A percentile compares a stretch with the other conserved stretches of the same genome.
Evolutionary conservation across 2,329 filamentous ascomycete genomes (phyloP).

Genomic region (Trichoderma sp.): DNA sequence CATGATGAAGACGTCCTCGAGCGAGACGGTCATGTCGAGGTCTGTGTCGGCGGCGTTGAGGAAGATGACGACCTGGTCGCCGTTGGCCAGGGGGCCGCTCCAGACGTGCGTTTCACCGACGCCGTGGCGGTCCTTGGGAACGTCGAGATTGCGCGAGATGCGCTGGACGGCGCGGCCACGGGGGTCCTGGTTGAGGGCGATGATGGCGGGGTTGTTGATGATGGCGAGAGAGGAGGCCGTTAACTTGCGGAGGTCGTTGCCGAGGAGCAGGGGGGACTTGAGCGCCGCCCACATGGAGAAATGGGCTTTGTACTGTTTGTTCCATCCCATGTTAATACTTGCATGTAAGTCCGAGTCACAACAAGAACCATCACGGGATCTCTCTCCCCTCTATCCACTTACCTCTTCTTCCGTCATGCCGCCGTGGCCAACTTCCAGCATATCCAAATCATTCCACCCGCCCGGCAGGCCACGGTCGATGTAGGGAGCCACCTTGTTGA

Average conservation of each 20-base stretch:
- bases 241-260: conserved; percentile 35
- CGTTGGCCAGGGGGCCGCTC: conserved; percentile 26
- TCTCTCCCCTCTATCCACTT: neutral
- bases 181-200: conserved; percentile 37
- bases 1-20: conserved; percentile 17
- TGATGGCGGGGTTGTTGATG: conserved; percentile 26
- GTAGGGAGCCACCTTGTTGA: conserved; percentile 18
- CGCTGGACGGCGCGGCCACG: conserved; percentile 27
- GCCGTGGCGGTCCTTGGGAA: conserved; percentile 25
- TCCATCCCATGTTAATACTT: no score
- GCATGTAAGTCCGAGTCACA: neutral
- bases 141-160: conserved; percentile 22
- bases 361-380: neutral
- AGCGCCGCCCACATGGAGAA: conserved; percentile 46
- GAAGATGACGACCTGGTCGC: conserved; percentile 19
- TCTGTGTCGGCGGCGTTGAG: conserved; percentile 18
- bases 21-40: conserved; percentile 18
- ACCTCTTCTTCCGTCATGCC: conserved; percentile 20
- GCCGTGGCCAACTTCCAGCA: conserved; percentile 18
- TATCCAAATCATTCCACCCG: conserved; percentile 18
- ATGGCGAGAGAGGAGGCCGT: conserved; percentile 23
- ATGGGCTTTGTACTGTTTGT: conserved; percentile 30
- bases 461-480: conserved; percentile 14
- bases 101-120: conserved; percentile 30
- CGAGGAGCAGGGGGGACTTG: conserved; percentile 44